Percentiles rank a stretch among this genome's conserved stretches.
phyloP scores from a whole-genome alignment of 352 stramenopile genomes.

The Discostella stelligera region DNA sequence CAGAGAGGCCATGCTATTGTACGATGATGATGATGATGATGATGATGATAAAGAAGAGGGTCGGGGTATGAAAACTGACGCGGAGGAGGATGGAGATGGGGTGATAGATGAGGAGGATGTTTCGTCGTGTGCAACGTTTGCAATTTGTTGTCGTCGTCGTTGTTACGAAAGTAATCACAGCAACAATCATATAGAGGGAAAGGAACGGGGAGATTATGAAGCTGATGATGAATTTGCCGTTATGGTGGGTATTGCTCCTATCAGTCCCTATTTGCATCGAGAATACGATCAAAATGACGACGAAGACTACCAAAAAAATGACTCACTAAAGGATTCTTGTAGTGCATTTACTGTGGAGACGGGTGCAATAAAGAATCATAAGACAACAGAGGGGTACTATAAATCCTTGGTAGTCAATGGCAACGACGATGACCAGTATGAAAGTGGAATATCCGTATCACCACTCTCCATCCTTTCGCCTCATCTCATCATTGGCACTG shows the following conservation, averaged over 20 bases:
- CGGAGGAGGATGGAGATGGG: too few relatives aligned
- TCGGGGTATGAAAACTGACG: too few relatives aligned
- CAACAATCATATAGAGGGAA: neutral
- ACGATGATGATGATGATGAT: conserved; percentile 11
- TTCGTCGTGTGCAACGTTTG: conserved; percentile 18
- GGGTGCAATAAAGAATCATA: too few relatives aligned
- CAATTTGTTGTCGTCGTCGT: conserved; percentile 19
- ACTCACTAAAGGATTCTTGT: too few relatives aligned
- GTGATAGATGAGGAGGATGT: too few relatives aligned
- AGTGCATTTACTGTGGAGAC: too few relatives aligned
- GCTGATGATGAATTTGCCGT: conserved; percentile 31
- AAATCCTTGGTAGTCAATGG: conserved; percentile 11
- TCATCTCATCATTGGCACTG: conserved; percentile 25
- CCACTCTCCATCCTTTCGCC: conserved; percentile 44
- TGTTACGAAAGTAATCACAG: too few relatives aligned
- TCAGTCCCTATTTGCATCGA: conserved; percentile 38
- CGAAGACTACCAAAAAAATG: neutral
- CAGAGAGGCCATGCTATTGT: conserved; percentile 17
- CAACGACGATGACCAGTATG: neutral
- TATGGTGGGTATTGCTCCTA: conserved; percentile 34
- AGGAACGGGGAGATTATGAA: neutral
- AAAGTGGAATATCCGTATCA: conserved; percentile 9
- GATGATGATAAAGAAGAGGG: neutral
- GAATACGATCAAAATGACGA: neutral
- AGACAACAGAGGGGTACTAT: neutral